Conservation (phyloP, 176 grass and related monocot genomes). For the Raddia distichophylla region DNA sequence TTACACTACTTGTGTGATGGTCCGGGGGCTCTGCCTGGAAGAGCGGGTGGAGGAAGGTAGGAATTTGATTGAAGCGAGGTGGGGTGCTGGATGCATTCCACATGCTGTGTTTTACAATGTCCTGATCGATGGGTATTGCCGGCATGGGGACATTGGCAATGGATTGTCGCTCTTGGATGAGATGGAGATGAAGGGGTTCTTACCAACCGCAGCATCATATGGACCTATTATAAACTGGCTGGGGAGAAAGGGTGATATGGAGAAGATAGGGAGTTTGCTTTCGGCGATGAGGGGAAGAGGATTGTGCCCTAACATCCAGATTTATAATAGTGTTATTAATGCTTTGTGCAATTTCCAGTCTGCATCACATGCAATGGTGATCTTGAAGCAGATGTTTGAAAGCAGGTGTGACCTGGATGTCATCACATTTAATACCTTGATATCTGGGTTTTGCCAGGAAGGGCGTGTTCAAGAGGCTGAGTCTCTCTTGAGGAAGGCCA, state of each 20-base stretch:
- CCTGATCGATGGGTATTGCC: constrained; percentile 74
- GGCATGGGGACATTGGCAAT: constrained; percentile 43
- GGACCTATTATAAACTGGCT: constrained; percentile 67
- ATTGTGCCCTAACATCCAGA: constrained; percentile 58
- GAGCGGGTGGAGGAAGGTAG: constrained; percentile 66
- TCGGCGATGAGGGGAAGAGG: constrained; percentile 61
- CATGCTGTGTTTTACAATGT: constrained; percentile 68
- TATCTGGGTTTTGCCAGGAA: constrained; percentile 57
- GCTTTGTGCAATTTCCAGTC: constrained; percentile 54
- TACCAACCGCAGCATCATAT: constrained; percentile 66
- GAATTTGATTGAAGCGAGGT: constrained; percentile 75
- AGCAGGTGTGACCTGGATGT: constrained; percentile 50
- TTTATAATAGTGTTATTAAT: constrained; percentile 71
- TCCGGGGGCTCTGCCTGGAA: constrained; percentile 68
- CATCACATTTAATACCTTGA: constrained; percentile 75
- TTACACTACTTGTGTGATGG: constrained; percentile 73
- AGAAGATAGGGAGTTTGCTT: constrained; percentile 50
- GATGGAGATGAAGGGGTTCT: constrained; percentile 71
- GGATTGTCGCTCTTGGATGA: constrained; percentile 56
- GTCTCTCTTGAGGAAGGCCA: constrained; percentile 55
- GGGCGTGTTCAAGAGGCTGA: constrained; percentile 48
- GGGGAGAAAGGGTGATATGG: constrained; percentile 56
- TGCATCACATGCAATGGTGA: constrained; percentile 49
- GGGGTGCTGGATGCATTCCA: constrained; percentile 65
- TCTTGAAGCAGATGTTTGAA: constrained; percentile 71